Evolutionary conservation across 2,329 filamentous ascomycete species (phyloP), one percentile per base, ranked within the genome.

Genomic region (Colletotrichum spaethianum): DNA sequence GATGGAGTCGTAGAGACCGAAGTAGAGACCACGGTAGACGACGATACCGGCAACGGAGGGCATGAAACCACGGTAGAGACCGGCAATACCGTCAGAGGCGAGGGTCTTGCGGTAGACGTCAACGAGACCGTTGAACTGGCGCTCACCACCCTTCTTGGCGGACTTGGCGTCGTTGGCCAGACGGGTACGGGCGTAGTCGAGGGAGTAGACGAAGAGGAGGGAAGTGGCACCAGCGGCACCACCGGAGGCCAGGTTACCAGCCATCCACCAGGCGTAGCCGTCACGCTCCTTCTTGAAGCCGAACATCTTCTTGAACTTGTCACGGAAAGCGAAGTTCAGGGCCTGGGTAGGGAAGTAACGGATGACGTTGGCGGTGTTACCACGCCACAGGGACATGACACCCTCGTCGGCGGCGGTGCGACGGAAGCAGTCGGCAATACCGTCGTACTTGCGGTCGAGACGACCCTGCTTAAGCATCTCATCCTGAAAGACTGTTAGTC

Each of bases 1-100:
- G 92, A 99, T 93, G 81, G 96, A 99, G 90, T 99, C 96, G 95
- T 99, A 99, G 93, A 99, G 93, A 86, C 96, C 96, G 93, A 99
- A 99, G 95, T 99, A 99, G 82, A 99, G 95, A 98, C 96, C 96
- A 94, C 96, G 96, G 94, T 99, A 99, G 89, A 99, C 96, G 82
- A 99, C 88, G 87, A 99, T 99, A 93, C 96, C 96, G 87, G 93
- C 91, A 83, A 99, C 96, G 83, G 96, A 99, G 86, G 97, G 96
- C 91, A 95, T 95, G 94, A 99, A 99, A 91, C 96, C 96, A 97
- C 96, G 96, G 94, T 99, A 99, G 84, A 99, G 95, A 97, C 96
- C 96, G 84, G 93, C 93, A 89, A 99, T 91, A 97, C 96, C 96
- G 86, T 99, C 96, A 82, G 94, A 94, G 81, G 96, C 96, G 82